These are phyloP conservation scores for Verbascum thapsus DNA, from an alignment of 257 asterid genomes.

Conservation along the genomic window DNA sequence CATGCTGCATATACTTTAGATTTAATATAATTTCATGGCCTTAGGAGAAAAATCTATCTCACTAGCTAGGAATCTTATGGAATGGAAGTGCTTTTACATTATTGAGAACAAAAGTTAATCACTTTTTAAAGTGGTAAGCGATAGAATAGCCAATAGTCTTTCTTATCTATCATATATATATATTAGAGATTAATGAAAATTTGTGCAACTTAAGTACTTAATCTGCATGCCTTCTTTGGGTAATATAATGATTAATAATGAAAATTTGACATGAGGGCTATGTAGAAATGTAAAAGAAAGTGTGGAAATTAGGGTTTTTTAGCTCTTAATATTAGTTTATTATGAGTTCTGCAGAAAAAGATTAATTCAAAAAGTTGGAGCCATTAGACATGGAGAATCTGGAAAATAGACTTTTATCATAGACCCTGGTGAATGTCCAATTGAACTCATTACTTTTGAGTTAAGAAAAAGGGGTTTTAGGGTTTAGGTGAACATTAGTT, in stretches of 20 bases:
- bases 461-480: slow-evolving; percentile 31
- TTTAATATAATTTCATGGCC: slow-evolving; percentile 3
- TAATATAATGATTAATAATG: slow-evolving; percentile 33
- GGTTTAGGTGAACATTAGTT: slow-evolving; percentile 38
- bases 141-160: slow-evolving; percentile 36
- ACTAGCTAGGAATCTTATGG: slow-evolving; percentile 41
- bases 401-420: slow-evolving; percentile 29
- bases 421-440: slow-evolving; percentile 18
- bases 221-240: slow-evolving; percentile 15
- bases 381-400: slow-evolving; percentile 49
- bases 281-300: background rate
- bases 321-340: background rate
- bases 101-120: slow-evolving; percentile 50
- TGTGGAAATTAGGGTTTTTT: background rate
- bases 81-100: slow-evolving; percentile 42
- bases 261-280: slow-evolving; percentile 14
- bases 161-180: slow-evolving; percentile 27
- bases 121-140: slow-evolving; percentile 43
- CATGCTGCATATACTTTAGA: slow-evolving; percentile 42
- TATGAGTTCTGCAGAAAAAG: slow-evolving; percentile 17
- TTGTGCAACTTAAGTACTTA: slow-evolving; percentile 20
- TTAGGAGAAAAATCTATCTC: slow-evolving; percentile 22
- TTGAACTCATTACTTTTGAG: slow-evolving; percentile 36
- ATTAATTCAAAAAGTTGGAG: slow-evolving; percentile 30
- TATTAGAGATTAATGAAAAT: slow-evolving; percentile 31